Percentiles rank a stretch among this genome's conserved stretches.
Evolutionary conservation across 2,329 filamentous ascomycete genomes (phyloP).

Genomic region (Alternaria panax): DNA sequence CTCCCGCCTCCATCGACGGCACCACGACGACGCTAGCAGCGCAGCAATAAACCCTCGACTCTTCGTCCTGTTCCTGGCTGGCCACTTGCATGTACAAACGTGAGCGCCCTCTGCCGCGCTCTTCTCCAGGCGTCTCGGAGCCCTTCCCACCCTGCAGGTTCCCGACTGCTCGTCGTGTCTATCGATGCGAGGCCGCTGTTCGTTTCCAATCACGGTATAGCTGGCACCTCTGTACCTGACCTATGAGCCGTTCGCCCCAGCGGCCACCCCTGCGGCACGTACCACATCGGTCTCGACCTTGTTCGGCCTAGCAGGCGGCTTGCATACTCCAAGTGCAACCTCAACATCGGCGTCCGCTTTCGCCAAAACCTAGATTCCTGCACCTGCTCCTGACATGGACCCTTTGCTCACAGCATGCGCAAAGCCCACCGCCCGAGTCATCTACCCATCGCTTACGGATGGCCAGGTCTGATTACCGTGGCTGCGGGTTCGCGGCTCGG

Average conservation of each 20-base stretch:
- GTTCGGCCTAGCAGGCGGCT: conserved; percentile 17
- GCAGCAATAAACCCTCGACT: conserved; percentile 13
- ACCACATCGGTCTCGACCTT: conserved; percentile 14
- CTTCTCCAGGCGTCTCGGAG: not conserved
- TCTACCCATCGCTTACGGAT: conserved; percentile 17
- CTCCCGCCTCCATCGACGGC: conserved; percentile 10
- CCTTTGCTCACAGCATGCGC: not conserved
- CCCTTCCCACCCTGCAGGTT: not conserved
- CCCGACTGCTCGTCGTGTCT: conserved; percentile 1
- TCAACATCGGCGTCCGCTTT: not conserved
- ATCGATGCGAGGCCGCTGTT: not conserved
- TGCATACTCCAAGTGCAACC: conserved; percentile 8
- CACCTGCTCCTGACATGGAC: not conserved
- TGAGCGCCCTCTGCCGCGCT: not conserved
- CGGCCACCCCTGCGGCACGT: conserved; percentile 10
- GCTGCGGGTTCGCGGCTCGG: conserved; percentile 29
- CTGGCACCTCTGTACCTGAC: conserved; percentile 4
- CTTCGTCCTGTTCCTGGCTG: conserved; percentile 1
- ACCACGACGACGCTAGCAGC: conserved; percentile 9
- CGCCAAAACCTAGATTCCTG: not conserved
- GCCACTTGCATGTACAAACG: not conserved
- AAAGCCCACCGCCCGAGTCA: conserved; percentile 1
- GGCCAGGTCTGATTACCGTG: conserved; percentile 23
- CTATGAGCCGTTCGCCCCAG: conserved; percentile 11
- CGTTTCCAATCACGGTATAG: not conserved